These are phyloP conservation scores for Phytopythium cucurbitacearum DNA, from an alignment of 352 stramenopile species.

Conservation along the genomic window DNA sequence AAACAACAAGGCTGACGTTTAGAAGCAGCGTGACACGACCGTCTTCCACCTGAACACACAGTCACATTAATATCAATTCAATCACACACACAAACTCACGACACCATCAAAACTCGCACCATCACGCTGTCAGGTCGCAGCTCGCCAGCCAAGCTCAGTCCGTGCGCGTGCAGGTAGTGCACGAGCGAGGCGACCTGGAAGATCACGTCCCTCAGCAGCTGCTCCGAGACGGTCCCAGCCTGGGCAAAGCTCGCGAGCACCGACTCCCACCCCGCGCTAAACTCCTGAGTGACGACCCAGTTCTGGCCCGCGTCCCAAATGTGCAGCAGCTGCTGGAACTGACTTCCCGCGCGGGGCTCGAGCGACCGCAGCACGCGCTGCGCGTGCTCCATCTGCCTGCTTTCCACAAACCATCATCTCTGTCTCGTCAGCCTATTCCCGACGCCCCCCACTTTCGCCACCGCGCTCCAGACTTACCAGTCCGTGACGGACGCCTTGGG, in stretches of 20 bases:
- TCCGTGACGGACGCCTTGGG: constrained; percentile 30
- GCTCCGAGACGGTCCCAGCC: constrained; percentile 27
- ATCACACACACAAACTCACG: neutral
- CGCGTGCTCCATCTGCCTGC: constrained; percentile 42
- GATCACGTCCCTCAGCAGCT: constrained; percentile 32
- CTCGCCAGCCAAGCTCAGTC: constrained; percentile 45
- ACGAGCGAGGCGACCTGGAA: constrained; percentile 53
- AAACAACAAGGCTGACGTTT: constrained; percentile 36
- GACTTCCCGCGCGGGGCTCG: constrained; percentile 13
- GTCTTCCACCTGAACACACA: constrained; percentile 22
- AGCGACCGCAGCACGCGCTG: constrained; percentile 29
- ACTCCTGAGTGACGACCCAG: constrained; percentile 59
- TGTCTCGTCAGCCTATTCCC: neutral
- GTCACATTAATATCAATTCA: neutral
- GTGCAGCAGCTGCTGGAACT: constrained; percentile 40
- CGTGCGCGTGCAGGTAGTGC: constrained; percentile 56
- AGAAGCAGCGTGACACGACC: constrained; percentile 39
- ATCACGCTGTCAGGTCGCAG: constrained; percentile 41
- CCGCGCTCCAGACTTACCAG: constrained; percentile 11
- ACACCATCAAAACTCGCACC: constrained; percentile 18
- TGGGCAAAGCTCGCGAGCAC: constrained; percentile 22
- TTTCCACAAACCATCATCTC: neutral
- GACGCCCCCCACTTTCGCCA: no score
- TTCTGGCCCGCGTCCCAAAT: constrained; percentile 46
- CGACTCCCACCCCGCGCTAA: constrained; percentile 23